Base-by-base conservation (phyloP, 331 rosid species). In the Saraca asoca region DNA sequence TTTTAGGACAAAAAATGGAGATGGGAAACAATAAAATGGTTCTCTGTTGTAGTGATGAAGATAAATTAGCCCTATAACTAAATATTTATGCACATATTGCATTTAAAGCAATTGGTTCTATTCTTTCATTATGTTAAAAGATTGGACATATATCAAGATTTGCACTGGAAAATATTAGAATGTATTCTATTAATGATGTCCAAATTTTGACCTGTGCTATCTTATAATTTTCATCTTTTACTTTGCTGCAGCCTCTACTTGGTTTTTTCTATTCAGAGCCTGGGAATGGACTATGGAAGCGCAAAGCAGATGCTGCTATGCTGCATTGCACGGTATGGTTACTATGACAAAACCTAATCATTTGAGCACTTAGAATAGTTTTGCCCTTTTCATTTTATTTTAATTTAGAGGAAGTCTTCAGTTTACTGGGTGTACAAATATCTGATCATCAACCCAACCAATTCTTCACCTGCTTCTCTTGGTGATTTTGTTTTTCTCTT, bases 261-360 rank as follows among this genome's bases (percentile, higher is more conserved):
- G 50, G 82, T 74, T 69, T 90, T 51, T 93, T 93, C 83, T 73
- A 90, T 65, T 62, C 90, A 0, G 91, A 80, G 39, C 90, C 95
- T 35, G 97, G 98, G 60, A 93, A 90, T 76, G 84, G 95, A 48
- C 81, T 83, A 35, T 93, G 98, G 98, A 93, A 93, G 83, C 97
- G 97, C 68, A 93, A 93, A 58, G 97, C 95, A 8, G 97, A 93
- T 69, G 86, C 91, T 35, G 97, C 96, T 72, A 90, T 93, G 73
- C 73, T 55, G 11, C 74, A 75, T 43, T 90, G 91, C 90, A 83
- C 74, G 85, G 98, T 93, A 87, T 67, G 73, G 51, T 53, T 43
- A 5, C 66, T 52, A 13, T 46, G 13, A 56, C 45, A 70, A 42
- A 71, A 19, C 13, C 64, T 49, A 46, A 5, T 57, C 63, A 58